These are phyloP conservation scores for Leucogyrophana mollusca DNA, from an alignment of 768 basidiomycete genomes.

Conservation along the genomic window DNA sequence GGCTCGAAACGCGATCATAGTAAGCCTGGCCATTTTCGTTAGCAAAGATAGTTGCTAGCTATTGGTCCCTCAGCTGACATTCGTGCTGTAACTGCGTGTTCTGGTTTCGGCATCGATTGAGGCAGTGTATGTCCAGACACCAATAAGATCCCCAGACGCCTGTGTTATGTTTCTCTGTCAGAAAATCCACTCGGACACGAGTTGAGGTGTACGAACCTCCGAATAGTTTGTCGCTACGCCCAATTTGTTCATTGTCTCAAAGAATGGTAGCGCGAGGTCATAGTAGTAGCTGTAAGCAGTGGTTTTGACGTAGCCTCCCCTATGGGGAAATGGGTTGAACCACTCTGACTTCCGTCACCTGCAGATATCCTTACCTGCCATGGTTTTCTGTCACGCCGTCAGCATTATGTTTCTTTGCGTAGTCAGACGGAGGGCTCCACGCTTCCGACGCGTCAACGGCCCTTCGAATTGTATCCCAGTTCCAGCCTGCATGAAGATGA, in stretches of 20 bases:
- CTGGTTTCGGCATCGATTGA: slow-evolving; percentile 15
- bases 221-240: slow-evolving; percentile 12
- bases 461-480: slow-evolving; percentile 11
- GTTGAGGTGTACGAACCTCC: slow-evolving; percentile 5
- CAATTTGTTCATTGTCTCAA: slow-evolving; percentile 14
- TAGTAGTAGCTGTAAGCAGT: slow-evolving; percentile 16
- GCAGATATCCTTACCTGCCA: slow-evolving; percentile 8
- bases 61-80: slow-evolving; percentile 6
- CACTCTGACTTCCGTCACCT: background rate
- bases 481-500: slow-evolving; percentile 9
- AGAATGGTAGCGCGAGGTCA: slow-evolving; percentile 12
- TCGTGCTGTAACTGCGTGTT: slow-evolving; percentile 14
- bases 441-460: slow-evolving; percentile 12
- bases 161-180: background rate
- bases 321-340: background rate
- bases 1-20: slow-evolving; percentile 15
- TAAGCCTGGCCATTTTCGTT: slow-evolving; percentile 9
- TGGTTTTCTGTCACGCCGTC: slow-evolving; percentile 8
- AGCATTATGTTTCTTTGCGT: slow-evolving; percentile 12
- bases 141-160: slow-evolving; percentile 15
- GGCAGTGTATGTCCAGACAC: slow-evolving; percentile 14
- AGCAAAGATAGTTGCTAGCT: background rate
- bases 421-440: slow-evolving; percentile 12
- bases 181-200: background rate
- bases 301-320: slow-evolving; percentile 13